Conservation (phyloP, 306 rosid genomes). For the Cucumis hystrix region DNA sequence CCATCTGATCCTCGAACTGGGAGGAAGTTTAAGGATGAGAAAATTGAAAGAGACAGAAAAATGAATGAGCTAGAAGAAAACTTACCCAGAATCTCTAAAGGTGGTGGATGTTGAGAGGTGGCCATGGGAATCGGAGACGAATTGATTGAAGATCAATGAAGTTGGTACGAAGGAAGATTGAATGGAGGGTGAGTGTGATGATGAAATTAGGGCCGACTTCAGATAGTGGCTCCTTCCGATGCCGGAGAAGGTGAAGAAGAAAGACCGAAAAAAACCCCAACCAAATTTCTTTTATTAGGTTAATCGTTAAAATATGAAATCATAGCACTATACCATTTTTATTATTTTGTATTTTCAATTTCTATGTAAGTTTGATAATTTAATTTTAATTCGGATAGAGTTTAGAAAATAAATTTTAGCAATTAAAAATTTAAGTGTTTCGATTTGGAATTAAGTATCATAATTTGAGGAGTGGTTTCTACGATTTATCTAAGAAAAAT, state of each 20-base stretch:
- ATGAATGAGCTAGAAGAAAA: neutral
- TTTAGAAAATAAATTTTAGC: too few relatives aligned
- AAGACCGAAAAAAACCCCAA: too few relatives aligned
- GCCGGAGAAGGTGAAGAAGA: neutral
- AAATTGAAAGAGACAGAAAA: neutral
- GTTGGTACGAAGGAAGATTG: neutral
- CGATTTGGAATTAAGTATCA: too few relatives aligned
- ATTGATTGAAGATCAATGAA: neutral
- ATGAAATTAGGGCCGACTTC: neutral
- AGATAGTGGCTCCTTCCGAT: neutral
- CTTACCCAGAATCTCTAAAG: constrained; percentile 69
- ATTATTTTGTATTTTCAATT: too few relatives aligned
- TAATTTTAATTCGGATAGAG: too few relatives aligned
- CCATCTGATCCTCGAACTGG: constrained; percentile 68
- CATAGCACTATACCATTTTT: too few relatives aligned
- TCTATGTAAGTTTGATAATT: too few relatives aligned
- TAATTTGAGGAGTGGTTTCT: too few relatives aligned
- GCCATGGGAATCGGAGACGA: constrained; percentile 35
- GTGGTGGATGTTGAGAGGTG: constrained; percentile 23
- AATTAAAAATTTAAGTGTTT: too few relatives aligned
- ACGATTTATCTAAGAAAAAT: too few relatives aligned
- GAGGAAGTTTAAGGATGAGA: constrained; percentile 2
- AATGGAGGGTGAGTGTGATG: neutral
- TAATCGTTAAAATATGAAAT: too few relatives aligned
- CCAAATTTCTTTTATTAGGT: too few relatives aligned